Evolutionary conservation across 129 eudicot species (phyloP), one percentile per base, ranked within the genome.

Genomic region (Chrysanthemum makinoi): DNA sequence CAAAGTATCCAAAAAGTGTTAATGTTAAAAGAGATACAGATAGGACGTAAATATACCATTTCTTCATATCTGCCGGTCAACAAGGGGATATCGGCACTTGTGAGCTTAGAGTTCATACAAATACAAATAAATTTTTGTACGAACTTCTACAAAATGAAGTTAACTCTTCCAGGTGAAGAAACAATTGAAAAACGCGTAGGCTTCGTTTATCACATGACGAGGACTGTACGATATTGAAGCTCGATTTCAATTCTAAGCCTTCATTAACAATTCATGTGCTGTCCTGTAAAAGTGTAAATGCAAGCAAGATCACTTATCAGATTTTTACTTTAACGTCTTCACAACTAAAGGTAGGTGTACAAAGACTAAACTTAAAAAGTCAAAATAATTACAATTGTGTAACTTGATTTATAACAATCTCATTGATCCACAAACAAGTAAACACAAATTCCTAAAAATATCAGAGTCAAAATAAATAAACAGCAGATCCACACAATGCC

Each of bases 61-160:
- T 94, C 96, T 90, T 90, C 99, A 94, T 94, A 66, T 81, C 86
- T 65, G 66, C 72, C 75, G 55, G 68, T 73, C 50, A 66, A 43
- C 35, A 70, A 53, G 39, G 46, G 39, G 46, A 63, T 58, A 26
- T 56, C 65, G 50, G 71, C 28, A 39, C 69, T 57, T 60, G 54
- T 53, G 50, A 80, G 57, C 72, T 67, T 14, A 48, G 65, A 70
- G 63, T 49, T 72, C 78, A 72, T 61, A 68, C 80, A 74, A 48
- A 67, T 35, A 35, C 15, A 53, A 63, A 16, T 68, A 55, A 30
- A 16, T 12, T 48, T 64, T 66, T 54, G 77, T 52, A 80, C 24
- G 57, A 59, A 55, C 77, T 65, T 62, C 72, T 60, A 76, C 55
- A 65, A 11, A 35, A 35, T 66, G 62, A 68, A 74, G 71, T 75